Conservation (phyloP, 176 grass and related monocot genomes). For the Otatea glauca region DNA sequence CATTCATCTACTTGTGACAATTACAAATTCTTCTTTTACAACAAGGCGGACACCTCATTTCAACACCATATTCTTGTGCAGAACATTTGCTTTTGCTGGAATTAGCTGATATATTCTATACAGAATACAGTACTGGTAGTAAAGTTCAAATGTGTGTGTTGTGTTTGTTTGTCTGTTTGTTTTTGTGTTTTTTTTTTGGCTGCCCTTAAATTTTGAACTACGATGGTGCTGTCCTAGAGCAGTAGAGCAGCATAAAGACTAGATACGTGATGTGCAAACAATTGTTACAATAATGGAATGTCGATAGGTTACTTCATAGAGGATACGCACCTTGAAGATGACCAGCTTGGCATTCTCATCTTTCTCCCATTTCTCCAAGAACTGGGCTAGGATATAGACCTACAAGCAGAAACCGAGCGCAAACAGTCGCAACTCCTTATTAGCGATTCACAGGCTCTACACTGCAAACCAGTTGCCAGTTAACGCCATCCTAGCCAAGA, state of each 20-base stretch:
- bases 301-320: not conserved
- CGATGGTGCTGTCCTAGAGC: not conserved
- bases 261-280: not conserved
- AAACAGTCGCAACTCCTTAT: not conserved
- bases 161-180: too few species aligned
- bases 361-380: slow-evolving; percentile 94
- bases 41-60: not conserved
- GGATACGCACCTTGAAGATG: slow-evolving; percentile 67
- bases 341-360: slow-evolving; percentile 81
- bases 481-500: not conserved
- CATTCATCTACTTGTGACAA: not conserved
- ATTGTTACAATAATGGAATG: not conserved
- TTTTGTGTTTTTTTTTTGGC: too few species aligned
- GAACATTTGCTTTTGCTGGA: not conserved
- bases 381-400: slow-evolving; percentile 79
- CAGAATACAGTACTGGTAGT: not conserved
- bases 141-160: not conserved
- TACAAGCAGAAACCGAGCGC: slow-evolving; percentile 32
- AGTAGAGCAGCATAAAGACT: not conserved
- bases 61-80: not conserved
- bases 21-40: not conserved
- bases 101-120: not conserved
- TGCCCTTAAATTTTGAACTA: not conserved
- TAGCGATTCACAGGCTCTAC: not conserved
- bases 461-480: not conserved